phyloP scores from a whole-genome alignment of 1,284 basidiomycete genomes.

The Xerocomus amazonicus region DNA sequence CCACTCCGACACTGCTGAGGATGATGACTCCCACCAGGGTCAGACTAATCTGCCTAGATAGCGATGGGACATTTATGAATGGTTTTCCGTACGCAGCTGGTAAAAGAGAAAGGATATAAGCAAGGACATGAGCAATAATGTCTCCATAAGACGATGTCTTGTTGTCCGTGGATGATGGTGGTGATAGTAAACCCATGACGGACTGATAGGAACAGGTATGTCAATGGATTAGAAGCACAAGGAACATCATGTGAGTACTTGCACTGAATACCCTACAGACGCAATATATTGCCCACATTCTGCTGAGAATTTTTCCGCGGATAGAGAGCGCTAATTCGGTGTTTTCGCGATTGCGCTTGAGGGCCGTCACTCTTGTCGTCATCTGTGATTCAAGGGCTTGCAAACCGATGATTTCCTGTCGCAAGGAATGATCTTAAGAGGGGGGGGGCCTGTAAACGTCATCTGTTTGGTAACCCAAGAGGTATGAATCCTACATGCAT shows the following conservation, averaged over 20 bases:
- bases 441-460: constrained; percentile 6
- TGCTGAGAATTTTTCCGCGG: constrained; percentile 48
- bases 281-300: constrained; percentile 66
- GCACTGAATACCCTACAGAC: constrained; percentile 61
- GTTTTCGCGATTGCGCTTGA: constrained; percentile 47
- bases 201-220: constrained; percentile 40
- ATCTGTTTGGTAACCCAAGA: not conserved
- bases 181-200: constrained; percentile 51
- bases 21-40: constrained; percentile 70
- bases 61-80: constrained; percentile 39
- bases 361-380: constrained; percentile 49
- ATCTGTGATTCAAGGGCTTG: constrained; percentile 68
- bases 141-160: constrained; percentile 49
- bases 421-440: constrained; percentile 26
- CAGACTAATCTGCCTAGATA: constrained; percentile 67
- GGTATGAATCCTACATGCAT: constrained; percentile 24
- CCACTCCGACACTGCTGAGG: constrained; percentile 61
- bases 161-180: constrained; percentile 38
- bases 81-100: constrained; percentile 26
- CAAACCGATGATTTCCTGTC: constrained; percentile 61
- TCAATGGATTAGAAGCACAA: constrained; percentile 12
- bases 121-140: constrained; percentile 55
- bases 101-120: constrained; percentile 47
- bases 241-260: constrained; percentile 31
- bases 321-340: constrained; percentile 54